Conservation (phyloP, 306 rosid species). For the Dalbergia oliveri region DNA sequence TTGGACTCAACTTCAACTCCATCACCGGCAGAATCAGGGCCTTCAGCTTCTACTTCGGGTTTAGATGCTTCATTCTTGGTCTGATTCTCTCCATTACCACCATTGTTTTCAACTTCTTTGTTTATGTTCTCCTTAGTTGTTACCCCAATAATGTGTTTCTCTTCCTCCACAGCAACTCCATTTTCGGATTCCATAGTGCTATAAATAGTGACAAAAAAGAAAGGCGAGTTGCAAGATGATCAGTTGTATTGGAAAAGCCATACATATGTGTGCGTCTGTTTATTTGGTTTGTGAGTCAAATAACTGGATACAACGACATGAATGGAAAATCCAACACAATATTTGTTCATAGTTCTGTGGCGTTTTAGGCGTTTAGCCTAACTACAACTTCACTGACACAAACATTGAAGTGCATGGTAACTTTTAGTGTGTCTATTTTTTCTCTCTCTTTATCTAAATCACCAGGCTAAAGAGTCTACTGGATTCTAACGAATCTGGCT, state of each 20-base stretch:
- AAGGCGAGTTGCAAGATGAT: not conserved
- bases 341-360: not conserved
- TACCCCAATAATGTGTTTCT: constrained; percentile 67
- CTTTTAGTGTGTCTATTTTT: too few species aligned
- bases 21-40: constrained; percentile 51
- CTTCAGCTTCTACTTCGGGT: constrained; percentile 53
- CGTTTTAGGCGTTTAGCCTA: not conserved
- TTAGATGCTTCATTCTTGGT: constrained; percentile 54
- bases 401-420: not conserved
- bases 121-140: constrained; percentile 52
- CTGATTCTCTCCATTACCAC: constrained; percentile 51
- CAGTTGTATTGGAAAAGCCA: not conserved
- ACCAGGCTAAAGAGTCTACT: too few species aligned
- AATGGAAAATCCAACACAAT: constrained; percentile 7
- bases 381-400: not conserved
- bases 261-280: too few species aligned
- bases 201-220: constrained; percentile 34
- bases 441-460: too few species aligned
- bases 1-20: constrained; percentile 46
- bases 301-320: too few species aligned
- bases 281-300: too few species aligned
- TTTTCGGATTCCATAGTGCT: constrained; percentile 76
- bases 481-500: too few species aligned
- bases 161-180: constrained; percentile 73
- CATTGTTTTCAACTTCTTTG: constrained; percentile 53